Percentiles rank a stretch among this genome's conserved stretches.
Conservation (phyloP, 202 grass and related monocot genomes). For the Digitaria exilis region DNA sequence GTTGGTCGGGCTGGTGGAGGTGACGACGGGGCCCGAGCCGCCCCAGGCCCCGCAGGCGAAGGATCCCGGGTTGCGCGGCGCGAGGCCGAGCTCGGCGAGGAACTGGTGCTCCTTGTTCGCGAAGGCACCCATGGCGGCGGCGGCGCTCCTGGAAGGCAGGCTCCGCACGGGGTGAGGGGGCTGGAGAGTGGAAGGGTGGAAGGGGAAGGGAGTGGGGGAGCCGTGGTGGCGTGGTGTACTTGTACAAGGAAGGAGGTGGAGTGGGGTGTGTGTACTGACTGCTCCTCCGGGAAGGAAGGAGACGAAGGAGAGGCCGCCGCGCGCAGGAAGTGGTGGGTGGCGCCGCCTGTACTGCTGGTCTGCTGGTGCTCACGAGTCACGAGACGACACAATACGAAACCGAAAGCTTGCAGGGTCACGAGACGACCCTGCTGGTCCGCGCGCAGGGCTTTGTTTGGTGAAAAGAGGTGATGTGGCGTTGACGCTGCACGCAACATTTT, state of each 20-base stretch:
- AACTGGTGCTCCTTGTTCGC: constrained; percentile 81
- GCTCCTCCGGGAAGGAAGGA: constrained; percentile 13
- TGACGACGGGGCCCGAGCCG: constrained; percentile 58
- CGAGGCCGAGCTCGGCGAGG: constrained; percentile 89
- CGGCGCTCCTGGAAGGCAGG: neutral
- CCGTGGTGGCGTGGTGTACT: neutral
- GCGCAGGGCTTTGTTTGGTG: no score
- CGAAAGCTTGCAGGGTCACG: no score
- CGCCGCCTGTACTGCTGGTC: no score
- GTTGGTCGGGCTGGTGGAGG: constrained; percentile 67
- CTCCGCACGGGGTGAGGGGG: neutral
- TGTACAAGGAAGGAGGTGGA: constrained; percentile 43
- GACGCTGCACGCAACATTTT: no score
- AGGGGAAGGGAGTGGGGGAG: neutral
- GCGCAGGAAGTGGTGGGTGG: no score
- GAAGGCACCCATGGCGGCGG: constrained; percentile 61
- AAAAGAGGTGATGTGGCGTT: neutral
- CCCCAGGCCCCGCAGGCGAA: constrained; percentile 77
- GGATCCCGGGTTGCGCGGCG: constrained; percentile 72
- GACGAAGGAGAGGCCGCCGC: neutral
- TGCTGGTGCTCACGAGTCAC: no score
- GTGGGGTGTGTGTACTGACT: constrained; percentile 34
- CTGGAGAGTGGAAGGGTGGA: neutral
- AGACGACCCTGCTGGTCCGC: no score
- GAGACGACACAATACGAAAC: no score